Evolutionary conservation across 192 early-diverging fungal genomes (phyloP), one percentile per base, ranked within the genome.

Genomic region (Dispira simplex): DNA sequence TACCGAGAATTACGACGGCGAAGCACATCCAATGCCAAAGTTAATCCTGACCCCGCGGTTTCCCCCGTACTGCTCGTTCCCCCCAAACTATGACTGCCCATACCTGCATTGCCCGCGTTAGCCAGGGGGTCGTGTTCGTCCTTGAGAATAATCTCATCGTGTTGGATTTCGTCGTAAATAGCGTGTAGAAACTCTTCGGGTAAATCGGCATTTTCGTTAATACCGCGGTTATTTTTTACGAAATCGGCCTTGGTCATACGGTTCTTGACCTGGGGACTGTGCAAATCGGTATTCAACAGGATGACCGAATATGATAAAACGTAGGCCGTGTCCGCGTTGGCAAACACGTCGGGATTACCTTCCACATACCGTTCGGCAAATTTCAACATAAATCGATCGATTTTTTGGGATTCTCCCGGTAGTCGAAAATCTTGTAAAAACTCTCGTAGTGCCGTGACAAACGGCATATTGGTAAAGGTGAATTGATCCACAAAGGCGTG

Each of bases 351-450:
- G 1, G 90, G 87, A 63, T 97, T 93, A 52, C 85, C 87, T 67
- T 87, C 83, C 12, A 92, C 68, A 65, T 87, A 97, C 27, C 91
- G 81, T 71, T 94, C 92, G 43, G 93, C 93, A 77, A 94, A 97
- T 73, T 97, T 97, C 16, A 97, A 79, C 93, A 97, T 97, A 67
- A 92, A 95, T 44, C 93, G 78, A 74, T 97, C 93, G 68, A 97
- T 97, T 77, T 95, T 94, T 69, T 97, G 93, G 26, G 86, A 79
- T 73, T 97, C 93, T 39, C 93, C 93, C 2, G 93, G 93, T 46
- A 97, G 78, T 63, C 93, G 70, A 76, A 97, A 97, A 49, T 78
- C 75, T 69, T 97, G 93, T 60, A 97, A 71, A 66, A 93, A 93
- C 39, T 70, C 69, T 23, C 92, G 77, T 45, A 97, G 71, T 16